Percentiles rank a stretch among this genome's conserved stretches.
Conservation (phyloP, 129 eudicot genomes). For the Helianthus annuus region HanXRQr2.0-SUNRISE NC_035443.2:142863029-142863528, state of each 20-base stretch:
- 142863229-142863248: not conserved
- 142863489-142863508: not conserved
- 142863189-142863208: constrained; percentile 11
- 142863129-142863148: constrained; percentile 50
- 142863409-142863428: constrained; percentile 5
- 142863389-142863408: not conserved
- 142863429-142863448: not conserved
- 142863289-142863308: constrained; percentile 74
- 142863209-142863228: not conserved
- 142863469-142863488: not conserved
- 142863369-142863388: constrained; percentile 55
- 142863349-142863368: constrained; percentile 98
- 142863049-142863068: not conserved
- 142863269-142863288: not conserved
- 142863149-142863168: constrained; percentile 57
- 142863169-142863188: constrained; percentile 96
- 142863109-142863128: constrained; percentile 63
- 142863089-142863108: constrained; percentile 1
- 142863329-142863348: constrained; percentile 92
- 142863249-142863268: not conserved
- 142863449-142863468: too few relatives aligned
- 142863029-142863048: constrained; percentile 16
- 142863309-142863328: constrained; percentile 75
- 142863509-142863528: not conserved
- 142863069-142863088: too few relatives aligned